These are phyloP conservation scores for Ambrosia artemisiifolia DNA, from an alignment of 129 eudicot species.

Conservation along the genomic window DNA sequence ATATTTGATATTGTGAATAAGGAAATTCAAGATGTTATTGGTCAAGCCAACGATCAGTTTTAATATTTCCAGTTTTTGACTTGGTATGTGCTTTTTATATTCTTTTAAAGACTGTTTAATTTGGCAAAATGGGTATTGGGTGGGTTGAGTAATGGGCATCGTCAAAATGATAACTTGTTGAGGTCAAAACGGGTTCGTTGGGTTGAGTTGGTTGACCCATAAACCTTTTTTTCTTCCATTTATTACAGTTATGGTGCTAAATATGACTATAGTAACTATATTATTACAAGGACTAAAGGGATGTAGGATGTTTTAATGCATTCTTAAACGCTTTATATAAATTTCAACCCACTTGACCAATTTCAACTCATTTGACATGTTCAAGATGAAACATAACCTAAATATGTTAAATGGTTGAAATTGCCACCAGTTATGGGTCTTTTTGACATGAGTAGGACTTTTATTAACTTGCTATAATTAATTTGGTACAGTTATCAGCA, in stretches of 20 bases:
- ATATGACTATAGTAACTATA: no score
- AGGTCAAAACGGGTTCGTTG: background rate
- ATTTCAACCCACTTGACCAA: background rate
- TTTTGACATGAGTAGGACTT: no score
- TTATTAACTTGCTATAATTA: no score
- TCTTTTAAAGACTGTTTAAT: constrained; percentile 7
- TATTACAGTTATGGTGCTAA: no score
- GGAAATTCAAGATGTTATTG: constrained; percentile 72
- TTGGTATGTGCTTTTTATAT: constrained; percentile 50
- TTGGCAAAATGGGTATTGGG: background rate
- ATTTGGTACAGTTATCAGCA: no score
- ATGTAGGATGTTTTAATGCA: no score
- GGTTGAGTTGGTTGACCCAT: no score
- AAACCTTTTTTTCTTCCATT: no score
- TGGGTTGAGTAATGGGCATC: background rate
- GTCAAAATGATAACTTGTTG: background rate
- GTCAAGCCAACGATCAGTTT: constrained; percentile 76
- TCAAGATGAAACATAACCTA: background rate
- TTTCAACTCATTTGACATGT: background rate
- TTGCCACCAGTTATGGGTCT: background rate
- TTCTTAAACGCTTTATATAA: background rate
- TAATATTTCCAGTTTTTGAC: constrained; percentile 95
- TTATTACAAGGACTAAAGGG: no score
- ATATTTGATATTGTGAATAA: constrained; percentile 75
- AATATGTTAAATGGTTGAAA: background rate